Evolutionary conservation across 495 filamentous ascomycete species (phyloP).

Genomic region (Lepidopterella palustris): DNA sequence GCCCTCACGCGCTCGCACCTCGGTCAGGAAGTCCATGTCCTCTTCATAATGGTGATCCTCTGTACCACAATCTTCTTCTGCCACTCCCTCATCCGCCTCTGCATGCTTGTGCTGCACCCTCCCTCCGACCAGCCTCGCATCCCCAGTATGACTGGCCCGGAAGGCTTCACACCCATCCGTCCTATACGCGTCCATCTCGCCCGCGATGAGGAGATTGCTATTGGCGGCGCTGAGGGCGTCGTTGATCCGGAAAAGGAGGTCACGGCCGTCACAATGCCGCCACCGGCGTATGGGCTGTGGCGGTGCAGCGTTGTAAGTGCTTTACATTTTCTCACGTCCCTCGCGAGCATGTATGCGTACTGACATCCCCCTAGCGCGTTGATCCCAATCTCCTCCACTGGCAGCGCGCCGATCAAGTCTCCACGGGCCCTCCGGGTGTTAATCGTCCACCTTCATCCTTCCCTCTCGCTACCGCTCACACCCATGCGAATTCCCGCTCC

Average conservation of each 20-base stretch:
- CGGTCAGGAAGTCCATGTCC: conserved; percentile 61
- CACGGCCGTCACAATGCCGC: conserved; percentile 48
- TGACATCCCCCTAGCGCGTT: conserved; percentile 48
- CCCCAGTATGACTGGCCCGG: conserved; percentile 27
- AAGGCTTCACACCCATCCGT: conserved; percentile 32
- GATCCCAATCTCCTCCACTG: conserved; percentile 77
- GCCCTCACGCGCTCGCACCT: conserved; percentile 50
- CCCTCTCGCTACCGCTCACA: conserved; percentile 16
- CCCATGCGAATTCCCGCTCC: conserved; percentile 6
- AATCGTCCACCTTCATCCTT: neutral
- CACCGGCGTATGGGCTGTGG: conserved; percentile 87
- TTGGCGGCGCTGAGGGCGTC: conserved; percentile 8
- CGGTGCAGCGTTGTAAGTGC: conserved; percentile 68
- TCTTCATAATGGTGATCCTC: conserved; percentile 70
- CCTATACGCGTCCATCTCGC: conserved; percentile 37
- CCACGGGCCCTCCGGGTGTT: neutral
- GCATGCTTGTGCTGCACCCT: conserved; percentile 47
- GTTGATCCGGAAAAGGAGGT: conserved; percentile 32
- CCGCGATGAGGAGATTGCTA: conserved; percentile 31
- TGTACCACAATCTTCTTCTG: conserved; percentile 69
- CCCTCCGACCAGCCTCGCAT: conserved; percentile 14
- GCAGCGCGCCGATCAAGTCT: conserved; percentile 50
- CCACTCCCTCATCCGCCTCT: conserved; percentile 67
- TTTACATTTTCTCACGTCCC: neutral
- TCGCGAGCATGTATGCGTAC: neutral